These are phyloP conservation scores for Hymenoscyphus salicellus DNA, from an alignment of 2,329 filamentous ascomycete genomes.

Conservation along the genomic window DNA sequence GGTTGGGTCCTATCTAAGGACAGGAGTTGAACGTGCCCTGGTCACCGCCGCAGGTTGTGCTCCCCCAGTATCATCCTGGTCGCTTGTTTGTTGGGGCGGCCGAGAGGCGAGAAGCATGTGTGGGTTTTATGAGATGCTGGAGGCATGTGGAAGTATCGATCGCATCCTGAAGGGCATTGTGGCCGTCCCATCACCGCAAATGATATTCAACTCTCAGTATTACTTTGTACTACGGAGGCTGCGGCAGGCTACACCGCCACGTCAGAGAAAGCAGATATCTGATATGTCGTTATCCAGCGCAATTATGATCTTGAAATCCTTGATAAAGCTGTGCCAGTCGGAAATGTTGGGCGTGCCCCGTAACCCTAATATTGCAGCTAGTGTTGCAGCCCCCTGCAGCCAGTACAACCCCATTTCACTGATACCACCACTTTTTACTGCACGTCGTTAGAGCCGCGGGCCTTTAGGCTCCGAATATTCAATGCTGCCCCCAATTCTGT, in stretches of 20 bases:
- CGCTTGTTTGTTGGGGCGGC: background rate
- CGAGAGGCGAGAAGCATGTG: constrained; percentile 1
- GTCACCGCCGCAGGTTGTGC: constrained; percentile 16
- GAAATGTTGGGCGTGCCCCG: constrained; percentile 13
- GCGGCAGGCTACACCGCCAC: constrained; percentile 11
- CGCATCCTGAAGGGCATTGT: background rate
- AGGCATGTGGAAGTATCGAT: constrained; percentile 8
- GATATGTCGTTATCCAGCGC: constrained; percentile 17
- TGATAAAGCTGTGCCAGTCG: constrained; percentile 18
- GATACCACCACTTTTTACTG: background rate
- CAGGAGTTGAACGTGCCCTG: constrained; percentile 9
- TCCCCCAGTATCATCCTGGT: constrained; percentile 14
- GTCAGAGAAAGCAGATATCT: constrained; percentile 13
- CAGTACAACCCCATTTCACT: constrained; percentile 4
- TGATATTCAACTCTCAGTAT: constrained; percentile 15
- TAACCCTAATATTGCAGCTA: constrained; percentile 8
- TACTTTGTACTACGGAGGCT: constrained; percentile 6
- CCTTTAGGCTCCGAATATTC: constrained; percentile 11
- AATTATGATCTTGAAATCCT: constrained; percentile 22
- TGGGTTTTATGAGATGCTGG: background rate
- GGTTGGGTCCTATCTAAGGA: constrained; percentile 12
- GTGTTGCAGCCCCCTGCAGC: background rate
- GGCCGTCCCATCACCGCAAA: constrained; percentile 6
- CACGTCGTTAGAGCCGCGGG: constrained; percentile 13
- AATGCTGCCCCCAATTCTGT: background rate